A percentile compares a stretch with the other conserved stretches of the same genome.
These are phyloP conservation scores for Anthostomella pinea DNA, from an alignment of 2,329 filamentous ascomycete genomes.

Conservation along the genomic window DNA sequence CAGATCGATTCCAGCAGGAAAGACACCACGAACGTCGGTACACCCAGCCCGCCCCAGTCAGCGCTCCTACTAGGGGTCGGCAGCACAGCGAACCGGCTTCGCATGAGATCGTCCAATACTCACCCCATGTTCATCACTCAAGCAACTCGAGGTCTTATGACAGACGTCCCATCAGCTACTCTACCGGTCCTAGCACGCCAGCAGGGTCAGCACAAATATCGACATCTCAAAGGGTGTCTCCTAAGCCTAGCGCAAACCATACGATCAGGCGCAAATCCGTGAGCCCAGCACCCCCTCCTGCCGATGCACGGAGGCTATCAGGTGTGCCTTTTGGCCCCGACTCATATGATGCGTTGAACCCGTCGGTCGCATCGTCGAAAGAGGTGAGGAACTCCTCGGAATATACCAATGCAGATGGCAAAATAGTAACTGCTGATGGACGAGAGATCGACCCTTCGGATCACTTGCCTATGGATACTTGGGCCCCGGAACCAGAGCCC, in stretches of 20 bases:
- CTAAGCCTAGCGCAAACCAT: conserved; percentile 46
- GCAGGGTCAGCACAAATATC: conserved; percentile 10
- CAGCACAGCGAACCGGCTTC: conserved; percentile 33
- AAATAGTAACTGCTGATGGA: conserved; percentile 74
- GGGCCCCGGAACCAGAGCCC: conserved; percentile 73
- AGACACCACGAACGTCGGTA: conserved; percentile 47
- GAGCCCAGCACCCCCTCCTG: conserved; percentile 61
- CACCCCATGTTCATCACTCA: conserved; percentile 20
- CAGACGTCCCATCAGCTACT: conserved; percentile 36
- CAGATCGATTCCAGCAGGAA: conserved; percentile 56
- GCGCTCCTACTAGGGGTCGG: conserved; percentile 41
- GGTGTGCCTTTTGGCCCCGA: conserved; percentile 72
- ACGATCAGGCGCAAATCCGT: conserved; percentile 70
- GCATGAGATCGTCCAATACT: conserved; percentile 23
- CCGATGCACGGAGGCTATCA: conserved; percentile 50
- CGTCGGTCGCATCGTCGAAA: conserved; percentile 42
- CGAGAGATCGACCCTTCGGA: conserved; percentile 78
- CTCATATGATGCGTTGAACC: conserved; percentile 71
- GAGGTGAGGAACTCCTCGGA: conserved; percentile 33
- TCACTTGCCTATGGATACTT: conserved; percentile 72
- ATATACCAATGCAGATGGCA: conserved; percentile 56
- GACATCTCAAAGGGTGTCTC: conserved; percentile 34
- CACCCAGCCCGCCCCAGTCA: conserved; percentile 36
- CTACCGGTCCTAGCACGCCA: conserved; percentile 20
- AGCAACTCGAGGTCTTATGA: conserved; percentile 24